Conservation (phyloP, 2,329 filamentous ascomycete genomes). For the Penicillium sp. region DNA sequence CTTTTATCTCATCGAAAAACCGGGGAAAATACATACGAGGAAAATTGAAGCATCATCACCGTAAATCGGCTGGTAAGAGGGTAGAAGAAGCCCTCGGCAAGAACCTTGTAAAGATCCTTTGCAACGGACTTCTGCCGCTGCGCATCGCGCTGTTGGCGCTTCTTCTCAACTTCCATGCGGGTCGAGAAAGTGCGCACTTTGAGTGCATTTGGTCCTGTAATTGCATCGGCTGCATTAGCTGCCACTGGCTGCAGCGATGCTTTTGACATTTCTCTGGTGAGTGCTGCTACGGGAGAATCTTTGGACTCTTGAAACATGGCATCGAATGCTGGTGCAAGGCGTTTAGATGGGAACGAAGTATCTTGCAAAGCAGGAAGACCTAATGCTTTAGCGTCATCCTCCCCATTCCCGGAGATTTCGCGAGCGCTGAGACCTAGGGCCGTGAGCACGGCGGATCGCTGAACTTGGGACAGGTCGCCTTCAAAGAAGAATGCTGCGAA, state of each 20-base stretch:
- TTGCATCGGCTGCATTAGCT: conserved; percentile 73
- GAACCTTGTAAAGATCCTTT: conserved; percentile 75
- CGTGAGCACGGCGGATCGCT: conserved; percentile 78
- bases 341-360: conserved; percentile 73
- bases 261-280: conserved; percentile 67
- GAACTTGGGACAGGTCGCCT: conserved; percentile 84
- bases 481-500: conserved; percentile 83
- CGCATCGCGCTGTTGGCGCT: conserved; percentile 42
- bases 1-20: background rate
- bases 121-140: conserved; percentile 60
- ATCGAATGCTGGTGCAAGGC: conserved; percentile 71
- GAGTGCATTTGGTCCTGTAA: conserved; percentile 76
- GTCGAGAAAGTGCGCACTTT: conserved; percentile 90
- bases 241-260: conserved; percentile 79
- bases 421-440: conserved; percentile 78
- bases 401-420: conserved; percentile 77
- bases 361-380: conserved; percentile 35
- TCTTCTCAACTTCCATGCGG: conserved; percentile 65
- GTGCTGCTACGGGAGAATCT: conserved; percentile 61
- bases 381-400: conserved; percentile 48
- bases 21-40: conserved; percentile 39
- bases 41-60: conserved; percentile 57
- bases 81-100: conserved; percentile 78
- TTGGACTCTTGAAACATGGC: conserved; percentile 60
- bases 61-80: conserved; percentile 81